phyloP scores from a whole-genome alignment of 2,329 filamentous ascomycete species.

The Colletotrichum australisinense region DNA sequence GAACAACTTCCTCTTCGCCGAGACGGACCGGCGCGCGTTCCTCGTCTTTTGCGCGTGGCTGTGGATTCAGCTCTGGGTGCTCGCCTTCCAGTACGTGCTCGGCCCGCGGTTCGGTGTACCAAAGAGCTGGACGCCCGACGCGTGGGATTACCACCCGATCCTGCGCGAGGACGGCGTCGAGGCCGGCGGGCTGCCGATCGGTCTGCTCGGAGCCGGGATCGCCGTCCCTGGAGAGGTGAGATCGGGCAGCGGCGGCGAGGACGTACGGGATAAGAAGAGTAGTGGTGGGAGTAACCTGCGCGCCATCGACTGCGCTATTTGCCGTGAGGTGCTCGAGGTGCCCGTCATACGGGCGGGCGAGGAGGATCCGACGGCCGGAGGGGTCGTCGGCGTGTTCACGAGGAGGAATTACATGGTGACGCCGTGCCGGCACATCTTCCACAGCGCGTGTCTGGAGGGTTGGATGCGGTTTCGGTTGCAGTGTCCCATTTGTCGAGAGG shows the following conservation, averaged over 20 bases:
- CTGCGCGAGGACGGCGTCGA: constrained; percentile 86
- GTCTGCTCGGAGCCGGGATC: constrained; percentile 60
- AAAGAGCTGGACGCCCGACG: constrained; percentile 74
- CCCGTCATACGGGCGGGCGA: constrained; percentile 76
- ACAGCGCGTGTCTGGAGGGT: constrained; percentile 89
- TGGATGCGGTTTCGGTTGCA: constrained; percentile 96
- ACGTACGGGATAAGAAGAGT: constrained; percentile 44
- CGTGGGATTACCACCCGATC: constrained; percentile 95
- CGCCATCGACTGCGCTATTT: constrained; percentile 93
- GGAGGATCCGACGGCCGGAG: constrained; percentile 59
- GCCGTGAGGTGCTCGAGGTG: constrained; percentile 90
- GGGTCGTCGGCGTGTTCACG: constrained; percentile 77
- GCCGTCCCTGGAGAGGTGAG: constrained; percentile 45
- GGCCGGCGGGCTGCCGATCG: constrained; percentile 83
- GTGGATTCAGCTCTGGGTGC: constrained; percentile 83
- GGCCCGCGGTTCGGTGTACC: constrained; percentile 90
- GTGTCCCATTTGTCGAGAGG: constrained; percentile 95
- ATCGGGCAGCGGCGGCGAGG: constrained; percentile 45
- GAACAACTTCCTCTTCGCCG: constrained; percentile 85
- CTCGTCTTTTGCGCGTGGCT: constrained; percentile 78
- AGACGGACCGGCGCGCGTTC: constrained; percentile 75
- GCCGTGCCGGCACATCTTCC: constrained; percentile 95
- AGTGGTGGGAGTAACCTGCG: constrained; percentile 46
- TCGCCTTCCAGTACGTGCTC: constrained; percentile 86
- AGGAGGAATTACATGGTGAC: constrained; percentile 95